Evolutionary conservation across 176 grass and related monocot genomes (phyloP).

Genomic region (Eremochloa ophiuroides): DNA sequence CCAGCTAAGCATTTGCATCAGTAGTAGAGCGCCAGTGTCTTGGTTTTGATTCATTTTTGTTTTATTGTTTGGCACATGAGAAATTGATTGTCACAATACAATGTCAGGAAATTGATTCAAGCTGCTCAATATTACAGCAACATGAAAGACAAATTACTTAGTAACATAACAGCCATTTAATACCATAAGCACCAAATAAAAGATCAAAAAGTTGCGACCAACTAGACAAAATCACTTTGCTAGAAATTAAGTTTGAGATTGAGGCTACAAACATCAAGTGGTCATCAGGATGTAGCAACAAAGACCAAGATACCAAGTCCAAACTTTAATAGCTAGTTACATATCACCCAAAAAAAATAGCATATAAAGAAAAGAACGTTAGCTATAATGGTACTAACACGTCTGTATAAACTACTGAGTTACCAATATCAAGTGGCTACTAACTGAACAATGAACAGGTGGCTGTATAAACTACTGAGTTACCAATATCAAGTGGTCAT

Average conservation of each 20-base stretch:
- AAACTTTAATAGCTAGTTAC: not conserved
- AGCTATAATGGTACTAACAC: not conserved
- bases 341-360: not conserved
- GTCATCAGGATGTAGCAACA: not conserved
- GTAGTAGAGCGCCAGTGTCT: not conserved
- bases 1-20: not conserved
- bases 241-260: not conserved
- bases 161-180: not conserved
- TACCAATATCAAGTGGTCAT: not conserved
- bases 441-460: not conserved
- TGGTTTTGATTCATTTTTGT: not conserved
- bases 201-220: not conserved
- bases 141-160: not conserved
- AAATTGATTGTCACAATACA: not conserved
- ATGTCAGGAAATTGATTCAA: not conserved
- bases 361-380: slow-evolving; percentile 9
- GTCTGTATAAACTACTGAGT: not conserved
- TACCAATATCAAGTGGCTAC: slow-evolving; percentile 10
- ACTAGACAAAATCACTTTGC: not conserved
- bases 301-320: not conserved
- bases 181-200: not conserved
- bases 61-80: not conserved
- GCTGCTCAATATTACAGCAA: not conserved
- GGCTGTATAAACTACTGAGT: not conserved
- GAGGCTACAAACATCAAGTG: not conserved